Conservation (phyloP, 2,329 filamentous ascomycete species). For the Dactylellina leptospora region DNA sequence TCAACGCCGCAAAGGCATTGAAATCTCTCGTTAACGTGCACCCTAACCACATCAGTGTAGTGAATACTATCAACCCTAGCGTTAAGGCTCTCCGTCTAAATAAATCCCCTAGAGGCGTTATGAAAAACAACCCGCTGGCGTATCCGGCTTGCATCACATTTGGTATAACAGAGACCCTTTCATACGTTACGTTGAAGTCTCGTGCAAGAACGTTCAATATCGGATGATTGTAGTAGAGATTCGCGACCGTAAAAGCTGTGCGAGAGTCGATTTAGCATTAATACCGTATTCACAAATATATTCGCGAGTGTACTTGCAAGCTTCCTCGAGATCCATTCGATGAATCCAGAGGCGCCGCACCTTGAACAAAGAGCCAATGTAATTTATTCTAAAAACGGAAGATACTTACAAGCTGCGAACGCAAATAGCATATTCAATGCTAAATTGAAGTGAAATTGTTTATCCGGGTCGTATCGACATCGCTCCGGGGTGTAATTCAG, state of each 20-base stretch:
- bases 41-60: slow-evolving; percentile 75
- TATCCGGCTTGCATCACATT: slow-evolving; percentile 83
- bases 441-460: slow-evolving; percentile 74
- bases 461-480: slow-evolving; percentile 73
- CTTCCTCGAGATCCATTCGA: not conserved
- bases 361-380: not conserved
- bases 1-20: slow-evolving; percentile 72
- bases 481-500: slow-evolving; percentile 63
- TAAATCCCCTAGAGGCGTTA: slow-evolving; percentile 78
- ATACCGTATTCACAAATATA: not conserved
- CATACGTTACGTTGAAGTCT: slow-evolving; percentile 75
- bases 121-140: slow-evolving; percentile 74
- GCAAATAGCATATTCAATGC: slow-evolving; percentile 75
- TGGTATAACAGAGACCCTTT: slow-evolving; percentile 73
- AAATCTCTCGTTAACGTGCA: slow-evolving; percentile 75
- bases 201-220: slow-evolving; percentile 78
- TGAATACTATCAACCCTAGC: slow-evolving; percentile 72
- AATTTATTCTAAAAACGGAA: not conserved
- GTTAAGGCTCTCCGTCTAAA: slow-evolving; percentile 75
- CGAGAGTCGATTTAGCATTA: not conserved
- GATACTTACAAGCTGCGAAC: slow-evolving; percentile 63
- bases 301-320: too few species aligned
- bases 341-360: not conserved
- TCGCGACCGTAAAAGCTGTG: slow-evolving; percentile 77
- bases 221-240: slow-evolving; percentile 82